A percentile compares a stretch with the other conserved stretches of the same genome.
These are phyloP conservation scores for Obelidium mucronatum DNA, from an alignment of 192 early-diverging fungal genomes.

Conservation along the genomic window DNA sequence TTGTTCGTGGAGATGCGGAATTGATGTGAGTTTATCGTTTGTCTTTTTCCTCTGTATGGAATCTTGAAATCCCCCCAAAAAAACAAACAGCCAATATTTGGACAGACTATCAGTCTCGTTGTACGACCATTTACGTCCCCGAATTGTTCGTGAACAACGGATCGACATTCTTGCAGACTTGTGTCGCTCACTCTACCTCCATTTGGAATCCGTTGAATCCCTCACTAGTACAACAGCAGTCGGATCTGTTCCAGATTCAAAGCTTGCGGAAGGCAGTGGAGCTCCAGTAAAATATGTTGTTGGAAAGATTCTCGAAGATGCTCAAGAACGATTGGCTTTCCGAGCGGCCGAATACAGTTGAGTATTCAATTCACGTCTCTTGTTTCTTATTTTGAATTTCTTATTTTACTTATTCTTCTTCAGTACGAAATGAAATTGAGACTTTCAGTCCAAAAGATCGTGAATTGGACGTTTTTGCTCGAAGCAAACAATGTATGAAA, in stretches of 20 bases:
- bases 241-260: not conserved
- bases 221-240: not conserved
- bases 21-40: conserved; percentile 65
- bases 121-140: conserved; percentile 85
- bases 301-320: conserved; percentile 83
- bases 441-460: conserved; percentile 73
- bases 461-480: conserved; percentile 65
- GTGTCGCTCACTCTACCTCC: conserved; percentile 73
- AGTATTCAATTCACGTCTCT: not conserved
- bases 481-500: conserved; percentile 62
- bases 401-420: conserved; percentile 67
- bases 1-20: conserved; percentile 75
- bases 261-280: not conserved
- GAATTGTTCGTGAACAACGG: conserved; percentile 84
- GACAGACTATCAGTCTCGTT: conserved; percentile 77
- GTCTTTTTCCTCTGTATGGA: not conserved
- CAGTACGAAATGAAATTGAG: conserved; percentile 70
- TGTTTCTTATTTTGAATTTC: not conserved
- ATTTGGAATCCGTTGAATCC: conserved; percentile 51
- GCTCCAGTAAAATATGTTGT: conserved; percentile 65
- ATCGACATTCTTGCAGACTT: conserved; percentile 86
- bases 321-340: conserved; percentile 89
- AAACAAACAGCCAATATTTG: conserved; percentile 67
- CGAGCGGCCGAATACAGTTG: conserved; percentile 59
- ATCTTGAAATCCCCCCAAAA: not conserved